These are phyloP conservation scores for Hypoxylon sp. DNA, from an alignment of 2,329 filamentous ascomycete genomes.

Conservation along the genomic window DNA sequence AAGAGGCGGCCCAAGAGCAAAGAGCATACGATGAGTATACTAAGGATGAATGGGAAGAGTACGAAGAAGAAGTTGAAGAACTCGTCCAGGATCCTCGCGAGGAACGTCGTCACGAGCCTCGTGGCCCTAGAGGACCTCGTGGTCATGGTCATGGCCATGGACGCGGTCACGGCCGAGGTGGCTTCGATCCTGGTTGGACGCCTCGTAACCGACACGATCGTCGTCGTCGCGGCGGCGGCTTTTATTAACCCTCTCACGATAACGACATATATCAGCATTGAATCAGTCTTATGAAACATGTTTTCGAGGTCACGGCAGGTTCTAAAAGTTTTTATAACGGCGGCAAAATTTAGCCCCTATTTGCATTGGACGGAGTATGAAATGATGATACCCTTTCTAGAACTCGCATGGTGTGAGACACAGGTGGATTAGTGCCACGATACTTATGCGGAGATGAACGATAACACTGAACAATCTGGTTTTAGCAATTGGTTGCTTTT, in stretches of 20 bases:
- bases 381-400: slow-evolving; percentile 38
- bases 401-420: slow-evolving; percentile 10
- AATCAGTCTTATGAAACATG: not conserved
- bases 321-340: slow-evolving; percentile 15
- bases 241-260: slow-evolving; percentile 36
- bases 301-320: slow-evolving; percentile 11
- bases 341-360: slow-evolving; percentile 8
- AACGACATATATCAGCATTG: not conserved
- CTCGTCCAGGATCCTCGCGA: slow-evolving; percentile 55
- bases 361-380: slow-evolving; percentile 40
- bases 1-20: slow-evolving; percentile 80
- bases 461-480: not conserved
- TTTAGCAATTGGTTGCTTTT: not conserved
- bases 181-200: slow-evolving; percentile 49
- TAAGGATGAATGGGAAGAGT: slow-evolving; percentile 81
- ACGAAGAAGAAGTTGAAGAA: slow-evolving; percentile 83
- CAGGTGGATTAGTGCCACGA: not conserved
- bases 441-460: not conserved
- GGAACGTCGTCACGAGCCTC: slow-evolving; percentile 46
- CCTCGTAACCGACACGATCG: slow-evolving; percentile 50
- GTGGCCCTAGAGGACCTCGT: slow-evolving; percentile 49
- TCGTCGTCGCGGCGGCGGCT: slow-evolving; percentile 48
- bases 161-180: slow-evolving; percentile 49
- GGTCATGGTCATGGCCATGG: slow-evolving; percentile 46
- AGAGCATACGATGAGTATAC: slow-evolving; percentile 77